These are phyloP conservation scores for Yarrowia sp. DNA, from an alignment of 805 yeast genomes.

Conservation along the genomic window DNA sequence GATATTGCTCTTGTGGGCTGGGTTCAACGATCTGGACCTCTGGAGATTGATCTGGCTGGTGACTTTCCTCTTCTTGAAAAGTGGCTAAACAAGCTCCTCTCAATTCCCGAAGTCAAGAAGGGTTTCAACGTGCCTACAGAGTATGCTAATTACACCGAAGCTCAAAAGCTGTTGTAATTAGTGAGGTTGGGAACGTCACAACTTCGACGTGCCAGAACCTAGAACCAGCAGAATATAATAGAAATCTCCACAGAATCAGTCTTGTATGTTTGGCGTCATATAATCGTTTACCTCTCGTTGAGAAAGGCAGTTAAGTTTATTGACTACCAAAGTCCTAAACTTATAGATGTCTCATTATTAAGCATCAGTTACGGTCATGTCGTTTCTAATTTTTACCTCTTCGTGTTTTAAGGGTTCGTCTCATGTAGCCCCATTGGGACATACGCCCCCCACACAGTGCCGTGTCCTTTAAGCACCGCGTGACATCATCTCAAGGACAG, in stretches of 20 bases:
- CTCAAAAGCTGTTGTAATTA: not conserved
- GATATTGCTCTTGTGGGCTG: slow-evolving; percentile 52
- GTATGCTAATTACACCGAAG: slow-evolving; percentile 2
- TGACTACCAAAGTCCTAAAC: too few species aligned
- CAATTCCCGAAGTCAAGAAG: slow-evolving; percentile 68
- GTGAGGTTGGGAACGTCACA: too few species aligned
- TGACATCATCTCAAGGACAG: not conserved
- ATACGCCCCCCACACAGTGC: not conserved
- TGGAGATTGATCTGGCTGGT: slow-evolving; percentile 25
- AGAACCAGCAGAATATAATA: too few species aligned
- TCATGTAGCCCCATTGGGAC: not conserved
- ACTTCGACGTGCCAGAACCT: too few species aligned
- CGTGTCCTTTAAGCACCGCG: slow-evolving; percentile 4
- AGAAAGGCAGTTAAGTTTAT: not conserved
- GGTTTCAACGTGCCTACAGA: slow-evolving; percentile 33
- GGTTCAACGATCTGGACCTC: slow-evolving; percentile 37
- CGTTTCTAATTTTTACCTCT: too few species aligned
- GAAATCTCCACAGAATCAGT: too few species aligned
- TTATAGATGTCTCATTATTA: too few species aligned
- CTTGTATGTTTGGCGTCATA: too few species aligned
- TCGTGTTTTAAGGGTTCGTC: not conserved
- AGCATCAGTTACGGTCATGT: too few species aligned
- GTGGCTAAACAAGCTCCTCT: slow-evolving; percentile 88
- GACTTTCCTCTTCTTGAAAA: slow-evolving; percentile 67
- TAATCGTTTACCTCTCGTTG: too few species aligned